These are phyloP conservation scores for Solanum hybrid DNA, from an alignment of 305 asterid species.

Conservation along the genomic window DNA sequence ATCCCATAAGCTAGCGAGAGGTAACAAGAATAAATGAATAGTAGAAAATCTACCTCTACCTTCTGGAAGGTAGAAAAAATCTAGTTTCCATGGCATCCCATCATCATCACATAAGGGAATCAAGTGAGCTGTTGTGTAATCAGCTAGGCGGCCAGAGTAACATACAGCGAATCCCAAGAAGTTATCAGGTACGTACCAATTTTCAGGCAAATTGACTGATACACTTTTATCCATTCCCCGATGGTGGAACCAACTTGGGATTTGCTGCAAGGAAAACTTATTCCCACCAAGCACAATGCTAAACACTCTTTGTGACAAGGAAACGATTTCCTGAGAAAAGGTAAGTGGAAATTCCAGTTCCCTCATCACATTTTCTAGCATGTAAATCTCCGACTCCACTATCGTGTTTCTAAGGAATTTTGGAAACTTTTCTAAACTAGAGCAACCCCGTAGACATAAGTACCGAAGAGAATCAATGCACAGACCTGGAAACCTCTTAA, in stretches of 20 bases:
- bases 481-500: not conserved
- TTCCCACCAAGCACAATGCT: not conserved
- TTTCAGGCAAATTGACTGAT: not conserved
- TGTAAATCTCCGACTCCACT: not conserved
- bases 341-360: not conserved
- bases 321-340: not conserved
- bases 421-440: not conserved
- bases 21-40: no score
- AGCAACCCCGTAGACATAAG: not conserved
- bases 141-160: accelerated
- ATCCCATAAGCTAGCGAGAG: no score
- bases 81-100: not conserved
- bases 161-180: not conserved
- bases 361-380: not conserved
- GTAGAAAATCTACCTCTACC: no score
- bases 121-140: not conserved
- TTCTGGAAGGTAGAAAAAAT: not conserved
- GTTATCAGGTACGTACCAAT: not conserved
- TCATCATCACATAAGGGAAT: not conserved
- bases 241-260: not conserved
- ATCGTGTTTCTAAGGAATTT: accelerated
- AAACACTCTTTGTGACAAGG: not conserved
- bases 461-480: not conserved
- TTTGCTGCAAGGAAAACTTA: not conserved
- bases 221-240: not conserved